These are phyloP conservation scores for Barnettozyma sucrosica DNA, from an alignment of 805 yeast genomes.

Conservation along the genomic window DNA sequence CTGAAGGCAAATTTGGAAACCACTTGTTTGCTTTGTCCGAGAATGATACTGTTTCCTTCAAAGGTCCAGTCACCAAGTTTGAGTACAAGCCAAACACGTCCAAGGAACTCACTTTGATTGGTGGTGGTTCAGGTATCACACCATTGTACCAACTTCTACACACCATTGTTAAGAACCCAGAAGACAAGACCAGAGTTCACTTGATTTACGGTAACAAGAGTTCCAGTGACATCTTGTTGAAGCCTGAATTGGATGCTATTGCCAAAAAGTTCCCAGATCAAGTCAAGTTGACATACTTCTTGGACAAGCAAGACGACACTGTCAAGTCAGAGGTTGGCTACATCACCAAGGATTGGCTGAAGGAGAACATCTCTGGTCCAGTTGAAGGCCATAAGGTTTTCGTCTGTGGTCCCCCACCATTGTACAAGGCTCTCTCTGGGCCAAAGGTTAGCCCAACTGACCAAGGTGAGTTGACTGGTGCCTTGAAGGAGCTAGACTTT, in stretches of 20 bases:
- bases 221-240: slow-evolving; percentile 75
- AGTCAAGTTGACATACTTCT: slow-evolving; percentile 71
- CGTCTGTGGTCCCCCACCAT: slow-evolving; percentile 94
- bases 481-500: slow-evolving; percentile 83
- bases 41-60: slow-evolving; percentile 80
- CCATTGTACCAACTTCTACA: slow-evolving; percentile 87
- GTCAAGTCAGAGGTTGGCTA: slow-evolving; percentile 64
- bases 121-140: slow-evolving; percentile 97
- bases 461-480: slow-evolving; percentile 93
- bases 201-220: slow-evolving; percentile 77
- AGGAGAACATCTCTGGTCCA: slow-evolving; percentile 57
- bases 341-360: slow-evolving; percentile 71
- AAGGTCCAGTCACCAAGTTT: slow-evolving; percentile 93
- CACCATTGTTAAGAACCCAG: slow-evolving; percentile 70
- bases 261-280: slow-evolving; percentile 70
- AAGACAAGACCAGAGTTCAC: slow-evolving; percentile 83
- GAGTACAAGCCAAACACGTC: slow-evolving; percentile 83
- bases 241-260: slow-evolving; percentile 65
- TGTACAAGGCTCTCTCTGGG: slow-evolving; percentile 86
- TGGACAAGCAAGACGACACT: slow-evolving; percentile 48
- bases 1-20: slow-evolving; percentile 75
- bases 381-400: slow-evolving; percentile 67
- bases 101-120: slow-evolving; percentile 73
- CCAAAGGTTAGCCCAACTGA: slow-evolving; percentile 76
- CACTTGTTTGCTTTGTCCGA: slow-evolving; percentile 67